Base-by-base conservation (phyloP, 768 basidiomycete genomes). In the Lyophyllum shimeji region DNA sequence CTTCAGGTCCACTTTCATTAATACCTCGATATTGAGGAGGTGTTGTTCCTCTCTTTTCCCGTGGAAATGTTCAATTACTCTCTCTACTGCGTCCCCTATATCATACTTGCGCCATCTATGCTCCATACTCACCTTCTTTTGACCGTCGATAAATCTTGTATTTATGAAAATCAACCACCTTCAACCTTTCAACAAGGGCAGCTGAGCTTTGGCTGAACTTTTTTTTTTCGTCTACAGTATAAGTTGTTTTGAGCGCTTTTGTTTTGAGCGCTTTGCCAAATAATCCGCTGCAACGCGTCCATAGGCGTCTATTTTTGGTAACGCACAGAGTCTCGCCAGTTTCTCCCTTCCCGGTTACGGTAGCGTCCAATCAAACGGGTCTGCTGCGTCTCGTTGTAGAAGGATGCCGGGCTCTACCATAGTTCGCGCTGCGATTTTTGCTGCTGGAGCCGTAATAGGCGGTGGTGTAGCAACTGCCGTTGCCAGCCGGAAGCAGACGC, bases 391-490 rank as follows among this genome's bases (percentile, higher is more conserved):
- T 50, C 18, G 20, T 15, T 17, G 40, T 24, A 11, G 39, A 3
- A 50, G 15, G 40, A 65, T 65, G 74, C 61, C 75, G 20, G 67
- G 68, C 18, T 69, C 81, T 29, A 71, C 74, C 46, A 60, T 86
- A 52, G 61, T 89, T 2, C 87, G 84, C 59, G 85, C 81, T 21
- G 87, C 85, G 21, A 80, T 89, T 47, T 95, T 96, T 67, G 86
- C 93, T 52, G 85, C 89, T 42, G 94, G 94, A 23, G 89, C 91
- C 1, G 67, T 87, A 21, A 74, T 95, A 23, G 94, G 94, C 37
- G 91, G 92, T 17, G 87, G 90, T 8, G 79, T 88, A 49, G 84
- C 82, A 27, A 77, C 81, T 3, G 79, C 68, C 17, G 65, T 86
- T 11, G 68, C 76, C 23, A 74, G 70, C 48, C 74, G 55, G 62